Conservation (phyloP, 2,329 filamentous ascomycete species). For the Dothidotthia symphoricarpi region DNA sequence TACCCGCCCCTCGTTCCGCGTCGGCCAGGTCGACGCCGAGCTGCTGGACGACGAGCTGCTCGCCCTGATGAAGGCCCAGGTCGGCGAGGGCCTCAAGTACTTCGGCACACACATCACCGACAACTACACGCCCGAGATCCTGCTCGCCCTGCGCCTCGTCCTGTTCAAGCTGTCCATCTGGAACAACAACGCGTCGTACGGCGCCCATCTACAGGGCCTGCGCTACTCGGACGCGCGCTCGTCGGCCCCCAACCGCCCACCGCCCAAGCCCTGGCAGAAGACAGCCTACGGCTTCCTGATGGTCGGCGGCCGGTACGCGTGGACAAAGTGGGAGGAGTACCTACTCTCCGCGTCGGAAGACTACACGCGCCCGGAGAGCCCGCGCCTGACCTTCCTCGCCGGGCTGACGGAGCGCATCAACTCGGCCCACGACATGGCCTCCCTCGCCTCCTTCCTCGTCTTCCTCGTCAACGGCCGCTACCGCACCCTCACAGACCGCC, state of each 20-base stretch:
- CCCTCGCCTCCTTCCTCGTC: constrained; percentile 80
- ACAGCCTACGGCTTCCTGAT: constrained; percentile 78
- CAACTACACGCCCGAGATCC: constrained; percentile 84
- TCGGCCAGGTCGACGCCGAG: constrained; percentile 94
- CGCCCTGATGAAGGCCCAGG: constrained; percentile 79
- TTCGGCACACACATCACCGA: constrained; percentile 74
- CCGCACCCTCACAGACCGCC: constrained; percentile 81
- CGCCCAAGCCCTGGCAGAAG: constrained; percentile 82
- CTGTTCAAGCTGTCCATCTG: constrained; percentile 95
- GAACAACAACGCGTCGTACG: constrained; percentile 95
- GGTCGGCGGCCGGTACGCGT: constrained; percentile 83
- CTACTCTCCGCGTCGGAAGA: constrained; percentile 74
- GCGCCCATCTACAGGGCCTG: constrained; percentile 86
- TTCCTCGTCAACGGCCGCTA: constrained; percentile 92
- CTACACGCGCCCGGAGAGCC: constrained; percentile 57
- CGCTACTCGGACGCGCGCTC: constrained; percentile 82
- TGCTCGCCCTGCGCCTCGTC: constrained; percentile 70
- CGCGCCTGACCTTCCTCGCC: constrained; percentile 58
- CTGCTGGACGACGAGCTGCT: constrained; percentile 91
- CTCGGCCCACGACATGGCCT: constrained; percentile 75
- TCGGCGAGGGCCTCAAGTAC: constrained; percentile 84
- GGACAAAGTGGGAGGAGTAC: constrained; percentile 90
- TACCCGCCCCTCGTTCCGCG: constrained; percentile 81
- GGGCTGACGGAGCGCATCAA: constrained; percentile 67
- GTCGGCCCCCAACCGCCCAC: constrained; percentile 51